Conservation (phyloP, 176 grass and related monocot species). For the Olyra latifolia region DNA sequence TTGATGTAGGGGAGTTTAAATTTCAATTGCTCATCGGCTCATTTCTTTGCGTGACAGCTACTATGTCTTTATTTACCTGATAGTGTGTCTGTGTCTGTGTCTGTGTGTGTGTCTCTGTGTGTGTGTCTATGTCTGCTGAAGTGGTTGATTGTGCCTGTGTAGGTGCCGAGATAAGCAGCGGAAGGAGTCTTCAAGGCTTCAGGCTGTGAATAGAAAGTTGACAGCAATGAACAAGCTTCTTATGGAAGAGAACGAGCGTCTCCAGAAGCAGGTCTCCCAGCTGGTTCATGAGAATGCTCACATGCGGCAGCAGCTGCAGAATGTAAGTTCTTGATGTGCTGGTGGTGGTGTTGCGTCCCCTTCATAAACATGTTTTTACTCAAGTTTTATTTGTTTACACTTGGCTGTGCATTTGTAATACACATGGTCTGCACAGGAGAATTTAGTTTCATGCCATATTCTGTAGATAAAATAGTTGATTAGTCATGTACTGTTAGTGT, state of each 20-base stretch:
- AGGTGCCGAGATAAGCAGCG: conserved; percentile 97
- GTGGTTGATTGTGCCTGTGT: neutral
- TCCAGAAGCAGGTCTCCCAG: conserved; percentile 96
- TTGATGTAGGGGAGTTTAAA: neutral
- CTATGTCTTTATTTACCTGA: neutral
- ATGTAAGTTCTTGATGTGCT: conserved; percentile 44
- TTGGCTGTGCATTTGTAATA: neutral
- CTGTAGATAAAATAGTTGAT: neutral
- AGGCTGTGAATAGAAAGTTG: conserved; percentile 89
- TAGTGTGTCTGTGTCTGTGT: no score
- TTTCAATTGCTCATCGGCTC: neutral
- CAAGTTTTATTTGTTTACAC: neutral
- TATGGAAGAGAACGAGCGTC: conserved; percentile 99
- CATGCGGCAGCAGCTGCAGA: conserved; percentile 93
- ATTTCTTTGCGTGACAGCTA: neutral
- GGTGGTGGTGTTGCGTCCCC: neutral
- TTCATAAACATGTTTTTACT: neutral
- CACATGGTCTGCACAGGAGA: neutral
- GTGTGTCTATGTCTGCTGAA: no score
- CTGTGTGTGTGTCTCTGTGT: no score
- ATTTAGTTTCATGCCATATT: neutral
- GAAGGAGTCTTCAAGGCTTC: conserved; percentile 82
- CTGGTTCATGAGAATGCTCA: conserved; percentile 85
- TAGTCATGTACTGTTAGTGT: neutral
- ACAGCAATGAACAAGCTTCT: conserved; percentile 96